Percentiles rank a stretch among this genome's conserved stretches.
Conservation (phyloP, 345 rosid species). For the Mercurialis annua region DNA sequence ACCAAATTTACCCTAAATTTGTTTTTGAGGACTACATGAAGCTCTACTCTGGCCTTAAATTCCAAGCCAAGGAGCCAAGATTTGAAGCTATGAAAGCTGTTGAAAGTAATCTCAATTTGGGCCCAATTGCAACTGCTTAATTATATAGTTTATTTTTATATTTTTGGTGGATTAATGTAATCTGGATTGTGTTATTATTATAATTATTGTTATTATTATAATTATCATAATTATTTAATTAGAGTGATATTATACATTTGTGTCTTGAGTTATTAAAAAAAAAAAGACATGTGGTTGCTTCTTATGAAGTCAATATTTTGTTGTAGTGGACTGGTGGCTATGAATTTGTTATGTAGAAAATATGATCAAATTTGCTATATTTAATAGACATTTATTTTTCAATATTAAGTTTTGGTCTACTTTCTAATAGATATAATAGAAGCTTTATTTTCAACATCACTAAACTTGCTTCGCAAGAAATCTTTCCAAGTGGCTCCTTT, state of each 20-base stretch:
- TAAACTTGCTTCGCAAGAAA: too few relatives aligned
- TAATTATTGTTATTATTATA: not conserved
- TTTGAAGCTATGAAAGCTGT: slow-evolving; percentile 85
- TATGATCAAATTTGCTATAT: not conserved
- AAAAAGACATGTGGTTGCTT: not conserved
- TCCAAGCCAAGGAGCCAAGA: slow-evolving; percentile 90
- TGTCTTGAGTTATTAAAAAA: not conserved
- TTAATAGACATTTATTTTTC: not conserved
- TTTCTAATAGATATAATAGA: too few relatives aligned
- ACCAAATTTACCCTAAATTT: slow-evolving; percentile 60
- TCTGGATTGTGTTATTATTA: not conserved
- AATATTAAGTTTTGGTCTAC: not conserved
- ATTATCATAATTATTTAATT: not conserved
- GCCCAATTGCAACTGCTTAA: slow-evolving; percentile 44
- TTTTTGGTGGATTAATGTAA: not conserved
- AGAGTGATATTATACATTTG: not conserved
- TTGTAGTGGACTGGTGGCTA: not conserved
- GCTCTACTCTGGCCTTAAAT: slow-evolving; percentile 65
- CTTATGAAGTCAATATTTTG: not conserved
- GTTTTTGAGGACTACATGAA: slow-evolving; percentile 93
- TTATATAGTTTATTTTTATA: not conserved
- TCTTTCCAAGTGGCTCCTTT: too few relatives aligned
- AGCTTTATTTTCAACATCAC: too few relatives aligned
- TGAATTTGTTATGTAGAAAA: not conserved
- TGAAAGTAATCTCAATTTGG: slow-evolving; percentile 22